phyloP scores from a whole-genome alignment of 352 stramenopile species.

The Phytophthora pseudosyringae region DNA sequence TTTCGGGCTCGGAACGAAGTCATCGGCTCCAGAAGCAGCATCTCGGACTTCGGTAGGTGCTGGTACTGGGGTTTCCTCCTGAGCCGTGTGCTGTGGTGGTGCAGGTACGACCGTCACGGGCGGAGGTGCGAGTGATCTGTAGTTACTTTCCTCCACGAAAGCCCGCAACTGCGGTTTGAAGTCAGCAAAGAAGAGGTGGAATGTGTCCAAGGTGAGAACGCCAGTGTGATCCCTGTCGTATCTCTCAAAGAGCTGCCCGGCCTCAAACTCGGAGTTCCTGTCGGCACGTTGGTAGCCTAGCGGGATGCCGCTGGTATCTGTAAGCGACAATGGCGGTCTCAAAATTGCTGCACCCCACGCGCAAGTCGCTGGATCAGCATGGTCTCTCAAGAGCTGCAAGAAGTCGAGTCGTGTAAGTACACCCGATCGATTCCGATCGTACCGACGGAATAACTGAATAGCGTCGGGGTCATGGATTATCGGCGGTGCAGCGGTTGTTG shows the following conservation, averaged over 20 bases:
- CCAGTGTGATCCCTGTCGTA: slow-evolving; percentile 73
- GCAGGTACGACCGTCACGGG: slow-evolving; percentile 1
- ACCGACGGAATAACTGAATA: slow-evolving; percentile 83
- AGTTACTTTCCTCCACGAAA: slow-evolving; percentile 73
- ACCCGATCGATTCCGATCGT: slow-evolving; percentile 64
- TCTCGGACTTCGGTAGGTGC: slow-evolving; percentile 5
- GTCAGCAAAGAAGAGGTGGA: slow-evolving; percentile 75
- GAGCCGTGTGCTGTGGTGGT: slow-evolving; percentile 8
- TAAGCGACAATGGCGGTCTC: slow-evolving; percentile 62
- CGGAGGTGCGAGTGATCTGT: slow-evolving; percentile 19
- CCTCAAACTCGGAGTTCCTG: slow-evolving; percentile 86
- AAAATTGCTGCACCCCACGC: slow-evolving; percentile 10
- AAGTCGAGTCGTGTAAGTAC: slow-evolving; percentile 70
- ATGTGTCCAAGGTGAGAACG: slow-evolving; percentile 66
- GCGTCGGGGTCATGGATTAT: slow-evolving; percentile 60
- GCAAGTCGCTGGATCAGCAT: slow-evolving; percentile 39
- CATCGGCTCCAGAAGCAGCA: slow-evolving; percentile 1
- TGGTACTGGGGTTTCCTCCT: slow-evolving; percentile 25
- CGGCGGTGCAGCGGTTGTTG: neutral
- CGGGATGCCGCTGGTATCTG: slow-evolving; percentile 66
- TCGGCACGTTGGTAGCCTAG: slow-evolving; percentile 75
- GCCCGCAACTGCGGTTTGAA: slow-evolving; percentile 68
- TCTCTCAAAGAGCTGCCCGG: slow-evolving; percentile 82
- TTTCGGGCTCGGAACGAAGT: slow-evolving; percentile 7
- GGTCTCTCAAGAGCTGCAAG: slow-evolving; percentile 74